phyloP scores from a whole-genome alignment of 2,329 filamentous ascomycete species.

The Monascus ruber region DNA sequence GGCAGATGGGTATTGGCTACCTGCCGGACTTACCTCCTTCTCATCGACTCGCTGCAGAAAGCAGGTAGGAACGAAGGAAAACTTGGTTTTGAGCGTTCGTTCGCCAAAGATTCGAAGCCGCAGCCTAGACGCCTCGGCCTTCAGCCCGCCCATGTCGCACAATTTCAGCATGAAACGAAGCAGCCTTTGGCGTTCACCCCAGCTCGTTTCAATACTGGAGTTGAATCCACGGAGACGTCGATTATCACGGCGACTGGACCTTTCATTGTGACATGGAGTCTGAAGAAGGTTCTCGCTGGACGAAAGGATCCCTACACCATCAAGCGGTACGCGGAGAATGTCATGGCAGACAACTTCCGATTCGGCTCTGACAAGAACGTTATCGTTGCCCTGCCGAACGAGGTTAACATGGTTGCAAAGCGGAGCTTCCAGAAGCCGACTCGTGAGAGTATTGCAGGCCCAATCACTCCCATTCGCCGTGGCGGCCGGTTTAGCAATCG shows the following conservation, averaged over 20 bases:
- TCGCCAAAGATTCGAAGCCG: constrained; percentile 85
- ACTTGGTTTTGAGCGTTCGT: constrained; percentile 91
- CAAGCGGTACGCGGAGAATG: constrained; percentile 88
- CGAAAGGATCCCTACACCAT: constrained; percentile 86
- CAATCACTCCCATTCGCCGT: constrained; percentile 36
- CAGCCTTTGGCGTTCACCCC: constrained; percentile 77
- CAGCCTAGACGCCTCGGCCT: constrained; percentile 82
- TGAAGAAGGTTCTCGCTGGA: constrained; percentile 77
- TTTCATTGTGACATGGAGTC: constrained; percentile 91
- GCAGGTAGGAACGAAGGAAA: constrained; percentile 94
- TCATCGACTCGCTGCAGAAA: constrained; percentile 85
- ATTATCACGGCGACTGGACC: constrained; percentile 95
- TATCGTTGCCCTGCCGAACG: constrained; percentile 90
- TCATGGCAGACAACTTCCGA: constrained; percentile 98
- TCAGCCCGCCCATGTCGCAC: constrained; percentile 83
- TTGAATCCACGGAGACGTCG: constrained; percentile 71
- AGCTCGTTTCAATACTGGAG: constrained; percentile 85
- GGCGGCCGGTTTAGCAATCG: constrained; percentile 22
- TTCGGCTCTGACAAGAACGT: constrained; percentile 96
- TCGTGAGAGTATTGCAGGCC: constrained; percentile 75
- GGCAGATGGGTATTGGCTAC: constrained; percentile 93
- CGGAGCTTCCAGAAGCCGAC: constrained; percentile 77
- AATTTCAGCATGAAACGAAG: constrained; percentile 94
- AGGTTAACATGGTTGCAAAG: constrained; percentile 95
- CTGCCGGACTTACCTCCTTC: constrained; percentile 83